Conservation (phyloP, 1,284 basidiomycete species). For the Macrocybe sp. region DNA sequence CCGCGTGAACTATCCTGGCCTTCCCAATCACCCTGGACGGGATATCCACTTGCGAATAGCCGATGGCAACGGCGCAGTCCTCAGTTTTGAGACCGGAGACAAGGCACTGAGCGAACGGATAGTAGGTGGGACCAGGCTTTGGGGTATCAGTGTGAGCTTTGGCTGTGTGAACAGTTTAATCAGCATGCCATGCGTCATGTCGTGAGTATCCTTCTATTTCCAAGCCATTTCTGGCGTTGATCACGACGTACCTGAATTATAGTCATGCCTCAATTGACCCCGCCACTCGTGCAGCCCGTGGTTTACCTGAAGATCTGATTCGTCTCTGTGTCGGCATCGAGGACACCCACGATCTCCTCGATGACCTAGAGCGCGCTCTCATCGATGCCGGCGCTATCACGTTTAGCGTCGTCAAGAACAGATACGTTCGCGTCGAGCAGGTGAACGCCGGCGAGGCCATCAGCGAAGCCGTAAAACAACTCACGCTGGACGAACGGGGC, state of each 20-base stretch:
- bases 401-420: slow-evolving; percentile 44
- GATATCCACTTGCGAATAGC: slow-evolving; percentile 89
- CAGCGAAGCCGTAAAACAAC: slow-evolving; percentile 63
- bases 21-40: slow-evolving; percentile 78
- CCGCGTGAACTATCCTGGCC: slow-evolving; percentile 91
- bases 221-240: slow-evolving; percentile 8
- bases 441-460: slow-evolving; percentile 39
- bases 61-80: slow-evolving; percentile 87
- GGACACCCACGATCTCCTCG: slow-evolving; percentile 88
- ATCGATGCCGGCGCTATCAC: slow-evolving; percentile 88
- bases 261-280: slow-evolving; percentile 98
- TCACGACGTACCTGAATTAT: slow-evolving; percentile 10
- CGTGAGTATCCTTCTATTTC: slow-evolving; percentile 51
- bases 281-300: slow-evolving; percentile 86
- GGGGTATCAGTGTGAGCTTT: slow-evolving; percentile 98
- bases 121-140: slow-evolving; percentile 88
- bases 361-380: slow-evolving; percentile 92
- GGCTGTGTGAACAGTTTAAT: slow-evolving; percentile 98
- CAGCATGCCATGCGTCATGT: slow-evolving; percentile 99
- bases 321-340: slow-evolving; percentile 98
- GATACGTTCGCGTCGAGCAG: slow-evolving; percentile 44
- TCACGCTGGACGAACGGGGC: slow-evolving; percentile 34
- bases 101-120: slow-evolving; percentile 90
- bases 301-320: slow-evolving; percentile 96
- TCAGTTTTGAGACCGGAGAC: slow-evolving; percentile 94